Evolutionary conservation across 2,329 filamentous ascomycete species (phyloP).

Genomic region (Pyrenophora seminiperda): DNA sequence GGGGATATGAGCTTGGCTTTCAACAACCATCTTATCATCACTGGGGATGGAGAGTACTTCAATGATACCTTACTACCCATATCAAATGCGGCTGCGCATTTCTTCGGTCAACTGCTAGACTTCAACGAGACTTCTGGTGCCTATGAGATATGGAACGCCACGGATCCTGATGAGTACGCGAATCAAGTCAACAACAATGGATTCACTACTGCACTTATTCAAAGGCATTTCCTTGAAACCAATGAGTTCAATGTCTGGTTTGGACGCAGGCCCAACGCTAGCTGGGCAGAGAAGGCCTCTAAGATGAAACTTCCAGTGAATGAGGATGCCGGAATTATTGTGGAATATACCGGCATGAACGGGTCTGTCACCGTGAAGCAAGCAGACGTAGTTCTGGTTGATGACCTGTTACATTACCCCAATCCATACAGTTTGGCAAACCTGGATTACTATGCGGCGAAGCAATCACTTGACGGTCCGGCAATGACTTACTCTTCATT

Average conservation of each 20-base stretch:
- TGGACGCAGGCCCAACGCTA: conserved; percentile 60
- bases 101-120: conserved; percentile 64
- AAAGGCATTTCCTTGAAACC: conserved; percentile 60
- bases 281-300: conserved; percentile 61
- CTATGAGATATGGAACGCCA: conserved; percentile 59
- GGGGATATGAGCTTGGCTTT: conserved; percentile 69
- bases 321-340: conserved; percentile 61
- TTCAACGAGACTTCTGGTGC: conserved; percentile 57
- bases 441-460: conserved; percentile 71
- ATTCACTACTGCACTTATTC: conserved; percentile 69
- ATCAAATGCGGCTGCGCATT: conserved; percentile 66
- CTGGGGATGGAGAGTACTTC: conserved; percentile 64
- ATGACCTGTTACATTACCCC: conserved; percentile 66
- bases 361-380: conserved; percentile 70
- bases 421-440: conserved; percentile 62
- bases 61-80: conserved; percentile 64
- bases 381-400: conserved; percentile 70
- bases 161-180: conserved; percentile 74
- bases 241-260: conserved; percentile 64
- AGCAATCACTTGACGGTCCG: conserved; percentile 69
- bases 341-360: conserved; percentile 71
- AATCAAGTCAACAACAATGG: conserved; percentile 71
- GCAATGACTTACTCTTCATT: conserved; percentile 77
- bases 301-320: conserved; percentile 63
- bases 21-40: conserved; percentile 65